Evolutionary conservation across 345 rosid genomes (phyloP), one percentile per base, ranked within the genome.

Genomic region (Garcia nutans): DNA sequence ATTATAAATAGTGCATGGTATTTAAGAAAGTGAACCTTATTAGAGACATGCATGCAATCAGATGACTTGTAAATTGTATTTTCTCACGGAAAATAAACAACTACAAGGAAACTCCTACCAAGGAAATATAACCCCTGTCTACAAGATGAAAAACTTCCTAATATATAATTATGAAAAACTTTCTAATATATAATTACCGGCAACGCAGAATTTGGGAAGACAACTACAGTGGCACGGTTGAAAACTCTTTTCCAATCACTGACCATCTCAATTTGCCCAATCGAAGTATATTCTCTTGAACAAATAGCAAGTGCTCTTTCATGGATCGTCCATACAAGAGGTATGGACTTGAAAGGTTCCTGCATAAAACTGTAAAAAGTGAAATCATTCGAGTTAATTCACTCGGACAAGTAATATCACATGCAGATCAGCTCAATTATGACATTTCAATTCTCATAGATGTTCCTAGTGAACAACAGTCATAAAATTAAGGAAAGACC

Each of bases 311-410:
- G 98, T 78, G 89, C 65, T 74, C 76, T 82, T 73, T 93, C 93
- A 79, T 89, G 84, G 83, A 92, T 82, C 79, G 87, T 89, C 98
- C 97, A 92, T 73, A 96, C 75, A 71, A 96, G 88, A 79, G 99
- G 97, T 74, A 91, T 62, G 68, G 97, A 88, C 86, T 93, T 93
- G 84, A 93, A 96, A 68, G 99, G 99, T 78, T 96, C 98, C 90
- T 86, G 97, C 95, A 90, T 84, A 71, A 93, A 86, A 88, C 99
- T 96, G 90, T 64, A 81, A 73, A 68, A 88, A 84, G 85, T 79
- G 76, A 82, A 86, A 81, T 80, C 75, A 83, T 76, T 81, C 74
- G 76, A 66, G 79, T 76, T 74, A 82, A 74, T 61, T 63, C 71
- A 54, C 66, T 57, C 10, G 13, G 56, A 63, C 28, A 74, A 63